Evolutionary conservation across 257 asterid genomes (phyloP).

Genomic region (Solanum tarijense): DNA sequence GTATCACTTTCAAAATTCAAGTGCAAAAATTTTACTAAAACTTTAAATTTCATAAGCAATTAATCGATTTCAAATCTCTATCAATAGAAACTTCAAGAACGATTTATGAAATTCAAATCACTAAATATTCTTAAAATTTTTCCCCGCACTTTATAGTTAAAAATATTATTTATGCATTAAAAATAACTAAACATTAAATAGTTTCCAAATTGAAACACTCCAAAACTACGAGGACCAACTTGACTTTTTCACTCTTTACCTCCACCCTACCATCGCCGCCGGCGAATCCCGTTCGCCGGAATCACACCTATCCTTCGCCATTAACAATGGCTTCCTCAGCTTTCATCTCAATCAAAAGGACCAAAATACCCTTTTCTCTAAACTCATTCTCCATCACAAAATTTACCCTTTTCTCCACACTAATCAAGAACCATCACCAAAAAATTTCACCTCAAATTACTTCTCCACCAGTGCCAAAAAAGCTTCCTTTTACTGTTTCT

Average conservation of each 20-base stretch:
- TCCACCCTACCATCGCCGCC: not conserved
- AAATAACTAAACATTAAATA: no score
- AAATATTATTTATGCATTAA: not conserved
- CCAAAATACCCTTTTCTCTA: slow-evolving; percentile 5
- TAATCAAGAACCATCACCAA: slow-evolving; percentile 21
- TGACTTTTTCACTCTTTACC: not conserved
- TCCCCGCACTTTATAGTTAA: fast-evolving
- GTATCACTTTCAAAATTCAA: not conserved
- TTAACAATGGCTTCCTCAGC: slow-evolving; percentile 15
- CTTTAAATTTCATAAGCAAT: no score
- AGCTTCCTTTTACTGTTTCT: slow-evolving; percentile 49
- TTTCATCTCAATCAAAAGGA: slow-evolving; percentile 6
- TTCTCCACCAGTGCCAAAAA: slow-evolving; percentile 55
- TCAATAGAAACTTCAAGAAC: not conserved
- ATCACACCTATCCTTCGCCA: not conserved
- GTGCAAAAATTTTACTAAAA: no score
- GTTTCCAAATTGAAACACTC: not conserved
- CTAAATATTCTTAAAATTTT: no score
- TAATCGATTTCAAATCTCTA: not conserved
- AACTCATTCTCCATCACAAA: slow-evolving; percentile 10
- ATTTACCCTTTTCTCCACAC: slow-evolving; percentile 38
- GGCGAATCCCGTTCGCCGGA: not conserved
- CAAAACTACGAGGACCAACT: not conserved
- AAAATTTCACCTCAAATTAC: slow-evolving; percentile 1
- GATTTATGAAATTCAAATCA: not conserved